Base-by-base conservation (phyloP, 2,329 filamentous ascomycete species). In the Huntiella savannae region DNA sequence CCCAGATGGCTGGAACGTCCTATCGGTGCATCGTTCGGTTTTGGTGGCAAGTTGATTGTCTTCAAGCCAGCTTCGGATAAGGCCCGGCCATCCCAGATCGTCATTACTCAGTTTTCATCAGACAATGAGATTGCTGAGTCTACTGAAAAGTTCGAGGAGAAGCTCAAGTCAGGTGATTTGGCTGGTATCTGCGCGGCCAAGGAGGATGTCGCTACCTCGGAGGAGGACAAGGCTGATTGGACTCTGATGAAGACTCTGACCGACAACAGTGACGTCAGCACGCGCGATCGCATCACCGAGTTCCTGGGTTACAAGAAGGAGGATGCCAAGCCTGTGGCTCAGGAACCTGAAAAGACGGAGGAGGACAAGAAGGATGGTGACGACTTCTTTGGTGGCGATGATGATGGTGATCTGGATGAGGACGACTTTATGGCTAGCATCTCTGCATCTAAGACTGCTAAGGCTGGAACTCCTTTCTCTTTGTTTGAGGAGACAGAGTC, bases 191-290 rank as follows among this genome's bases (percentile, higher is more conserved):
- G 87, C 58, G 77, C 87, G 56, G 71, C 77, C 16, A 82, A 88
- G 57, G 78, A 86, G 51, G 67, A 77, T 19, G 67, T 77, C 51
- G 80, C 87, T 13, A 77, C 76, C 56, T 83, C 77, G 0, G 87
- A 95, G 1, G 85, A 93, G 53, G 91, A 96, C 59, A 95, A 86
- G 67, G 82, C 83, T 3, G 88, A 96, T 61, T 98, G 91, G 91
- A 81, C 82, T 53, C 85, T 96, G 34, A 84, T 98, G 60, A 79
- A 91, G 60, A 91, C 86, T 2, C 63, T 98, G 50, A 41, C 48
- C 17, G 47, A 44, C 17, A 80, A 88, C 42, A 79, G 83, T 3
- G 77, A 82, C 28, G 17, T 15, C 12, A 87, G 88, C 56, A 82
- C 86, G n/a, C 77, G 87, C 37, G 80, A 81, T 59, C 79, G 83